Conservation (phyloP, 2,329 filamentous ascomycete genomes). For the Bisporella sp. region DNA sequence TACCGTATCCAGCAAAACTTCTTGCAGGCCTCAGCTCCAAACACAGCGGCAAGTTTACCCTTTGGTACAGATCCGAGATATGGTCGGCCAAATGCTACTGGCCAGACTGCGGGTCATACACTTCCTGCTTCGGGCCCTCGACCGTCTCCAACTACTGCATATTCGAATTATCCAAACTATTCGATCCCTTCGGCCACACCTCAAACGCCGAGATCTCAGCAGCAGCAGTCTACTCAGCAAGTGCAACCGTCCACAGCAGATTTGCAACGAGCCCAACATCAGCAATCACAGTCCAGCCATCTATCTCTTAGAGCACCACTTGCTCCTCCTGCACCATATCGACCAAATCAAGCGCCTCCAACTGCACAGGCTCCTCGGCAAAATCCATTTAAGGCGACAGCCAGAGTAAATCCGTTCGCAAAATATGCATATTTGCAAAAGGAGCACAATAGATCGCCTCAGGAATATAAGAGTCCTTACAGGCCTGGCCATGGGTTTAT, state of each 20-base stretch:
- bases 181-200: neutral
- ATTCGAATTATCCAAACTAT: neutral
- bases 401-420: slow-evolving; percentile 21
- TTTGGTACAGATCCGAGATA: slow-evolving; percentile 27
- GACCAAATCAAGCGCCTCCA: slow-evolving; percentile 7
- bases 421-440: slow-evolving; percentile 48
- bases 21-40: slow-evolving; percentile 22
- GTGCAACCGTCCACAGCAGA: neutral
- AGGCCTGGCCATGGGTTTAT: slow-evolving; percentile 48
- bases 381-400: slow-evolving; percentile 18
- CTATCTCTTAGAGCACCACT: slow-evolving; percentile 5
- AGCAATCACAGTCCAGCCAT: neutral
- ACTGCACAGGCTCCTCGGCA: slow-evolving; percentile 13
- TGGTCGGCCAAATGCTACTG: neutral
- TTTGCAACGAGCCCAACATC: slow-evolving; percentile 2
- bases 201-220: neutral
- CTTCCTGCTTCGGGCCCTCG: neutral
- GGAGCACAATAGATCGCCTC: slow-evolving; percentile 50
- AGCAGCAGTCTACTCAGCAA: neutral
- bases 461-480: slow-evolving; percentile 54
- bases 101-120: neutral
- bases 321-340: slow-evolving; percentile 13
- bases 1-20: slow-evolving; percentile 27
- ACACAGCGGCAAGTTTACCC: neutral
- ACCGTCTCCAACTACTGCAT: neutral